Evolutionary conservation across 2,329 filamentous ascomycete species (phyloP).

Genomic region (Scedosporium minutisporum): DNA sequence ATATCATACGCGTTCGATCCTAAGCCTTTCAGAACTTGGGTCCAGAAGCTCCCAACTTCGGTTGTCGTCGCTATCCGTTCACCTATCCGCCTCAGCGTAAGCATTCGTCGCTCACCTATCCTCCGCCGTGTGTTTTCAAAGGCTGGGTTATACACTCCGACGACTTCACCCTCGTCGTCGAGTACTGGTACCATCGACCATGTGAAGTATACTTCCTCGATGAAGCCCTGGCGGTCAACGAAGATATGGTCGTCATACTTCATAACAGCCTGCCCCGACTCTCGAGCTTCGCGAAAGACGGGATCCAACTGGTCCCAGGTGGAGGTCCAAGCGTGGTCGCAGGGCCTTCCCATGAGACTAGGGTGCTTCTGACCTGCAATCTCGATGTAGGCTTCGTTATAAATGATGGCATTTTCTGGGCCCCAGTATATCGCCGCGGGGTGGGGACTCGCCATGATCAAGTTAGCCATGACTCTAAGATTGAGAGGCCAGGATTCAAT

Average conservation of each 20-base stretch:
- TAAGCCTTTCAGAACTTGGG: constrained; percentile 56
- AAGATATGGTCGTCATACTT: constrained; percentile 75
- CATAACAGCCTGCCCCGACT: constrained; percentile 70
- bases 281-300: constrained; percentile 56
- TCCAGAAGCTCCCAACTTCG: constrained; percentile 66
- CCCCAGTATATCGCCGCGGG: constrained; percentile 76
- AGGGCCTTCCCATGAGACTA: constrained; percentile 61
- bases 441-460: constrained; percentile 71
- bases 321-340: constrained; percentile 60
- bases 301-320: constrained; percentile 64
- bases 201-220: constrained; percentile 75
- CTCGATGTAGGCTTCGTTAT: constrained; percentile 64
- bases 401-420: constrained; percentile 54
- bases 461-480: constrained; percentile 67
- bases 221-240: constrained; percentile 55
- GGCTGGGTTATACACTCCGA: constrained; percentile 68
- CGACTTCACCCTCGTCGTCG: constrained; percentile 62
- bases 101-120: constrained; percentile 70
- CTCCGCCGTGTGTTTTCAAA: constrained; percentile 75
- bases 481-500: constrained; percentile 66
- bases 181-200: constrained; percentile 75
- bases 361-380: constrained; percentile 73
- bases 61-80: constrained; percentile 65
- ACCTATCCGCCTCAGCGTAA: constrained; percentile 67
- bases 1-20: constrained; percentile 67